Evolutionary conservation across 83 land plant genomes (phyloP), one percentile per base, ranked within the genome.

Genomic region (Thuja plicata): DNA sequence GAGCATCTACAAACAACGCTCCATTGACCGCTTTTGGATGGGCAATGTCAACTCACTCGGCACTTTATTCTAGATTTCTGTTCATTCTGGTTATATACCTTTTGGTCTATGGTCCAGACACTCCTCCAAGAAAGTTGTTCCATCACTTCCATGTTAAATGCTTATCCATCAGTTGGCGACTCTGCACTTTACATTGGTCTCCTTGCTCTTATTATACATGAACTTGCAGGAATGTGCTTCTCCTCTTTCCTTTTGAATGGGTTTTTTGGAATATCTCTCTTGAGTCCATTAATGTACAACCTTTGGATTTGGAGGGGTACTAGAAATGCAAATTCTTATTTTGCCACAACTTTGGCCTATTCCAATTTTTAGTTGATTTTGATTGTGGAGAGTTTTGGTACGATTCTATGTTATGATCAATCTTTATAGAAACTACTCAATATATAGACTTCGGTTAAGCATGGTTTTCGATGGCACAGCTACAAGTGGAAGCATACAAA

Each of bases 251-350:
- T 97, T 50, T 91, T 97, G 88, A 93, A 94, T 86, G 98, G 98
- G 15, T 97, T 92, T 80, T 66, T 93, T 76, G 94, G 96, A 50
- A 93, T 96, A 57, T 87, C 89, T 54, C 91, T 96, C n/a, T 94
- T 97, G 21, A 95, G 99, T 91, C 98, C 99, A 86, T 97, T 96
- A 21, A 97, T 97, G 99, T 97, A 96, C 93, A 97, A 97, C 87
- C 91, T 97, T 11, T 96, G 99, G 99, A 97, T 97, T 78, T 96
- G 96, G 96, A 97, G 99, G 99, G 99, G 98, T 1, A 97, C 99
- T 79, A 97, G 99, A 38, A 97, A 97, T 95, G 99, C 97, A 62
- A 97, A 97, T 84, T 97, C 96, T 89, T 97, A 97, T 88, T 96
- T 95, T 92, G 98, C 97, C 40, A 97, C 95, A 62, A 97, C 97